These are phyloP conservation scores for Fusarium algeriense DNA, from an alignment of 2,329 filamentous ascomycete genomes.

Conservation along the genomic window DNA sequence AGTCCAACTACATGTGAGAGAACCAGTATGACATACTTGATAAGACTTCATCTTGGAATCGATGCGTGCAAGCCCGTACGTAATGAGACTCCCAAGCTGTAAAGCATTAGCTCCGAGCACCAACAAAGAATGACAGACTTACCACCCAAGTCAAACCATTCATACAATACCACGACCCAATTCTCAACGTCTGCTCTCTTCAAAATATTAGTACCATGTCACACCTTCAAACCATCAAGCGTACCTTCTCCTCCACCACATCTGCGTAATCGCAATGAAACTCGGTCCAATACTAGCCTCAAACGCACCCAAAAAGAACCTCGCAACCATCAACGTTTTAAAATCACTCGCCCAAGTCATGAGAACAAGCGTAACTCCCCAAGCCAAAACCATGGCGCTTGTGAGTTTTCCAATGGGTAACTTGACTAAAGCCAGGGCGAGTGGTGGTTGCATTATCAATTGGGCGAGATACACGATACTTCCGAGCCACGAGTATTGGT, in stretches of 20 bases:
- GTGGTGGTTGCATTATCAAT: conserved; percentile 67
- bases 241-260: conserved; percentile 69
- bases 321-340: conserved; percentile 60
- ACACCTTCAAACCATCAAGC: not conserved
- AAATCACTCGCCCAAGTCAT: conserved; percentile 67
- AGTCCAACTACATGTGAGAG: fast-evolving
- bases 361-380: conserved; percentile 64
- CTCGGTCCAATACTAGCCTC: conserved; percentile 63
- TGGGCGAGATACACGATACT: conserved; percentile 72
- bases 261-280: conserved; percentile 69
- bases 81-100: conserved; percentile 65
- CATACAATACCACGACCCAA: conserved; percentile 71
- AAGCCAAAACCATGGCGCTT: conserved; percentile 66
- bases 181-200: conserved; percentile 67
- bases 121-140: conserved; percentile 8
- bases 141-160: conserved; percentile 69
- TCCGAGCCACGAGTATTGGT: conserved; percentile 71
- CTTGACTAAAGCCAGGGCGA: conserved; percentile 69
- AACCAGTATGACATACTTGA: conserved; percentile 53
- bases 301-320: conserved; percentile 69
- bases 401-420: conserved; percentile 72
- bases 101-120: not conserved
- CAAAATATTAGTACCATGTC: conserved; percentile 9
- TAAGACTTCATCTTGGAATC: conserved; percentile 60
- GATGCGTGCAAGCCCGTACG: conserved; percentile 70